Conservation (phyloP, 352 stramenopile species). For the Phytophthora europaea region DNA sequence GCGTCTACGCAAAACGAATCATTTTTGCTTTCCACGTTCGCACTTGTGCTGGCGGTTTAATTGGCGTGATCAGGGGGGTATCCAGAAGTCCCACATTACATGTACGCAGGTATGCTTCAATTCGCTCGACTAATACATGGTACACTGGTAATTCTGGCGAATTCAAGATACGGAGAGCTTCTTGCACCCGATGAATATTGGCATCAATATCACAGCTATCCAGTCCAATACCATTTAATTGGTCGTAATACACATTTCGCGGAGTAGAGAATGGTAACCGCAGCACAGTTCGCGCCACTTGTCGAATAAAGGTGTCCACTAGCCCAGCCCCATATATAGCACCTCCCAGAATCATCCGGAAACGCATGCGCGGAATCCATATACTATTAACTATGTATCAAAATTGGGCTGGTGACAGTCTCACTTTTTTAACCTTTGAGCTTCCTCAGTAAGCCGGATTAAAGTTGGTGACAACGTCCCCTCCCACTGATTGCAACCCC, state of each 20-base stretch:
- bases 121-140: too few species aligned
- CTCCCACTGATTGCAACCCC: background rate
- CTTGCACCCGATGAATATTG: background rate
- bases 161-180: constrained; percentile 2
- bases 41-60: too few species aligned
- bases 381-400: constrained; percentile 15
- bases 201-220: constrained; percentile 3
- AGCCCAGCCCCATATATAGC: background rate
- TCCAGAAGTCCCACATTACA: background rate
- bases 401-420: constrained; percentile 4
- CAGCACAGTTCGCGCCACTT: constrained; percentile 3
- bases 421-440: background rate
- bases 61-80: background rate
- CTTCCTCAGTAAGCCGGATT: background rate
- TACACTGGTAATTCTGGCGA: too few species aligned
- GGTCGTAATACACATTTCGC: constrained; percentile 7
- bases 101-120: too few species aligned
- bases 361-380: constrained; percentile 6
- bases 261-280: background rate
- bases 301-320: constrained; percentile 8
- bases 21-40: too few species aligned
- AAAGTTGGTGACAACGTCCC: background rate
- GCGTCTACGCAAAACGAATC: too few species aligned
- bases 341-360: background rate
- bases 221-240: background rate